A percentile compares a stretch with the other conserved stretches of the same genome.
These are phyloP conservation scores for Prosopis cineraria DNA, from an alignment of 306 rosid genomes.

Conservation along the genomic window DNA sequence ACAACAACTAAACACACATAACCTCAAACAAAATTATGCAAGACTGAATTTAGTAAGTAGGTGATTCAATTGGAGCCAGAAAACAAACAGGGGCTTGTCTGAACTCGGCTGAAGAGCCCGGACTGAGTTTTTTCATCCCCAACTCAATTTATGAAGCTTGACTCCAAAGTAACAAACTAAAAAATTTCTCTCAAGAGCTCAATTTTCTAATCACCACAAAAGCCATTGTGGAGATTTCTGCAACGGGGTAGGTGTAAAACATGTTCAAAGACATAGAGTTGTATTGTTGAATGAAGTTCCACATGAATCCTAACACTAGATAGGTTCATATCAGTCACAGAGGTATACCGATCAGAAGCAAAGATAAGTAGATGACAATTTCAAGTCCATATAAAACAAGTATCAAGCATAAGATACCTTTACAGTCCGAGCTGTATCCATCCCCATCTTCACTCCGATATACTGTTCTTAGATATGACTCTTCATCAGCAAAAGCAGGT, in stretches of 20 bases:
- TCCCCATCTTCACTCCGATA: constrained; percentile 57
- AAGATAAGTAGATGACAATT: neutral
- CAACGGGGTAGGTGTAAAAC: neutral
- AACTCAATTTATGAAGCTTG: neutral
- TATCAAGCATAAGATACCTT: constrained; percentile 53
- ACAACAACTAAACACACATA: too few species aligned
- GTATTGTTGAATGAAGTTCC: neutral
- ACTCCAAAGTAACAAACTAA: neutral
- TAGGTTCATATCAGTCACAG: neutral
- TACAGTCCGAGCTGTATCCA: constrained; percentile 56
- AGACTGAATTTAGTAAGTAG: neutral
- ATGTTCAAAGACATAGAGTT: neutral
- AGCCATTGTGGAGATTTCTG: neutral
- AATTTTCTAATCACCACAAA: neutral
- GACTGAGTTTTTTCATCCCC: neutral
- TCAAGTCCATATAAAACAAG: neutral
- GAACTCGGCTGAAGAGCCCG: neutral
- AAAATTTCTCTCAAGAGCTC: neutral
- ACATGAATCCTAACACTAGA: neutral
- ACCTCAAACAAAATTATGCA: neutral
- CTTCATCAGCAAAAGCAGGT: constrained; percentile 83
- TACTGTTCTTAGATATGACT: constrained; percentile 56
- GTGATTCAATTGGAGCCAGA: neutral
- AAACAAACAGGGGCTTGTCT: neutral
- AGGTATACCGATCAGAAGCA: constrained; percentile 2